Conservation (phyloP, 257 asterid genomes). For the Solanum pinnatisectum region DNA sequence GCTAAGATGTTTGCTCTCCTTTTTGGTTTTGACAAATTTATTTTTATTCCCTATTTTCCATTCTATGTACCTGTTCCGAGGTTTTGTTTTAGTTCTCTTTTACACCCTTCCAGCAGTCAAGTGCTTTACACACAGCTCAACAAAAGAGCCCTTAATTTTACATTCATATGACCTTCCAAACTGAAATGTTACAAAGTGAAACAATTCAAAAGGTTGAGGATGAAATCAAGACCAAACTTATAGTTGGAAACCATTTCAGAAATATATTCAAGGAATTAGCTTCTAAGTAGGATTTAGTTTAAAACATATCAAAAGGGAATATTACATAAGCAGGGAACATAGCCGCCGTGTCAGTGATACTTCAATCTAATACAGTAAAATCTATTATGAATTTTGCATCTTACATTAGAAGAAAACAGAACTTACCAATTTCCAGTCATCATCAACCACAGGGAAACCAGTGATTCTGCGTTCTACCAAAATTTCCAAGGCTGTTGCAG, state of each 20-base stretch:
- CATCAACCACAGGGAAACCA: constrained; percentile 79
- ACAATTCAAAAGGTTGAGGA: not conserved
- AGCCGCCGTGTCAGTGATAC: not conserved
- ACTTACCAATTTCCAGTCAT: constrained; percentile 70
- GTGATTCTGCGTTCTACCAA: constrained; percentile 72
- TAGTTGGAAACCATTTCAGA: not conserved
- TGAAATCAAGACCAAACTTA: not conserved
- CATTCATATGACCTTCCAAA: not conserved
- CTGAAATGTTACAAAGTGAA: not conserved
- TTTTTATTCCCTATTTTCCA: not conserved
- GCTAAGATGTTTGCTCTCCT: not conserved
- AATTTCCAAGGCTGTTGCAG: constrained; percentile 52
- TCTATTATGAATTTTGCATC: not conserved
- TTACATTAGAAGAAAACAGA: not conserved
- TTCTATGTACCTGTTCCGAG: not conserved
- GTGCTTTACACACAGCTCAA: not conserved
- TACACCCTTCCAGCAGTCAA: not conserved
- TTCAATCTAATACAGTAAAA: not conserved
- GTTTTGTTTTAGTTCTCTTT: not conserved
- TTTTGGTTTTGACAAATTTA: not conserved
- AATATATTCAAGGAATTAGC: not conserved
- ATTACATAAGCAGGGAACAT: not conserved
- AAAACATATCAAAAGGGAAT: not conserved
- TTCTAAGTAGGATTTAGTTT: not conserved
- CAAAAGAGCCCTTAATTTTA: not conserved